Base-by-base conservation (phyloP, 805 yeast species). In the Zygotorulaspora sp. region DNA sequence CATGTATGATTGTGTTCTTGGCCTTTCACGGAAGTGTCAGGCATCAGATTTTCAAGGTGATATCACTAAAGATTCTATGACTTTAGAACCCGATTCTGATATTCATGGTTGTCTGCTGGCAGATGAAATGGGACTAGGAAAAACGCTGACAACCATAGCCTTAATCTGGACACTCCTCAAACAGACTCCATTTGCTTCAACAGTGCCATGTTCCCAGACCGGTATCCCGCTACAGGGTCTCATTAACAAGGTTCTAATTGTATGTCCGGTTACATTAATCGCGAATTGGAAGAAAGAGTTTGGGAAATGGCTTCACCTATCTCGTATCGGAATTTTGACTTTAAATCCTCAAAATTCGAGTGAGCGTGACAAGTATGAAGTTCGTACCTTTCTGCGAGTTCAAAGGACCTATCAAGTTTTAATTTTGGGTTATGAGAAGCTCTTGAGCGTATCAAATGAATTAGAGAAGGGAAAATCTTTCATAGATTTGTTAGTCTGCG, bases 71-170 rank as follows among this genome's bases (percentile, higher is more conserved):
- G 41, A 43, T 19, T 41, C 53, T 20, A 6, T 47, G 2, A 14
- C 47, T 11, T 35, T 55, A 17, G 57, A 58, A 12, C 37, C 43
- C 6, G 61, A 58, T 36, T 39, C 50, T 6, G 58, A 53, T 31
- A 47, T 62, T 12, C 49, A 62, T 29, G 97, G 98, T 0, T 89
- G 90, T 2, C 63, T 92, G 4, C 61, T 92, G 29, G 98, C 98
- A 0, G 98, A 92, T 61, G 97, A 90, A 51, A 92, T 92, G 98
- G 98, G 98, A 0, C 66, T 92, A 12, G 96, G 96, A 2, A 84
- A 84, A 52, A 89, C 97, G 0, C 62, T 92, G 28, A 89, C 81
- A 75, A 77, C 96, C 0, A 90, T 92, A 5, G 56, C 95, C 0
- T 58, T 87, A 27, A 71, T 90, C 3, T 87, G 95, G 94, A 87